Conservation (phyloP, 768 basidiomycete genomes). For the Inosperma sp. region DNA sequence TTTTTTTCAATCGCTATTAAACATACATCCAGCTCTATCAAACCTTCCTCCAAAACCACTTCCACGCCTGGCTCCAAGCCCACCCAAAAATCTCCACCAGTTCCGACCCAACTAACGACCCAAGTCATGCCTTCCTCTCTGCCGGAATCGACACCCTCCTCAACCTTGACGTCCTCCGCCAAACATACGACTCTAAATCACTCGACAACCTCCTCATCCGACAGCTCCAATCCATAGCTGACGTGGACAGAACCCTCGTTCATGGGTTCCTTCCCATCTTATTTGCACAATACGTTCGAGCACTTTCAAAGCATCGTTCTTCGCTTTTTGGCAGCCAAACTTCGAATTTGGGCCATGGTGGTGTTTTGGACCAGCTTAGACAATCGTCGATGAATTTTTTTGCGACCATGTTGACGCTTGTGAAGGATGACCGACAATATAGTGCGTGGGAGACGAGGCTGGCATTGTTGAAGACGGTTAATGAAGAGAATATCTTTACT, state of each 20-base stretch:
- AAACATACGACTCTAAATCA: slow-evolving; percentile 35
- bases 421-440: too few species aligned
- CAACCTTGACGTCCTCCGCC: slow-evolving; percentile 60
- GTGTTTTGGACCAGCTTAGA: slow-evolving; percentile 39
- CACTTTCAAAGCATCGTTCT: slow-evolving; percentile 46
- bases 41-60: slow-evolving; percentile 46
- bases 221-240: slow-evolving; percentile 24
- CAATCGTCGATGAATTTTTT: slow-evolving; percentile 45
- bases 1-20: neutral
- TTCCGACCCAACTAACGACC: slow-evolving; percentile 12
- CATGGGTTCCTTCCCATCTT: slow-evolving; percentile 49
- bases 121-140: slow-evolving; percentile 37
- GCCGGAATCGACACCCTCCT: slow-evolving; percentile 61
- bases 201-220: slow-evolving; percentile 35
- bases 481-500: slow-evolving; percentile 47
- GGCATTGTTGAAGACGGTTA: slow-evolving; percentile 45
- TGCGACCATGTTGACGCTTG: slow-evolving; percentile 29
- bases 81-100: neutral
- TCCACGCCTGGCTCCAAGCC: slow-evolving; percentile 48
- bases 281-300: slow-evolving; percentile 46
- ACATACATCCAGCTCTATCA: slow-evolving; percentile 41
- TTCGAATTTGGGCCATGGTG: slow-evolving; percentile 22
- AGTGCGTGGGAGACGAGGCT: slow-evolving; percentile 45
- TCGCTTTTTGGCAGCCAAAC: slow-evolving; percentile 50
- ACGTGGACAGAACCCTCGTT: slow-evolving; percentile 21